Evolutionary conservation across 2,329 filamentous ascomycete species (phyloP), one percentile per base, ranked within the genome.

Genomic region (Paracorniculantispora psalliotae): DNA sequence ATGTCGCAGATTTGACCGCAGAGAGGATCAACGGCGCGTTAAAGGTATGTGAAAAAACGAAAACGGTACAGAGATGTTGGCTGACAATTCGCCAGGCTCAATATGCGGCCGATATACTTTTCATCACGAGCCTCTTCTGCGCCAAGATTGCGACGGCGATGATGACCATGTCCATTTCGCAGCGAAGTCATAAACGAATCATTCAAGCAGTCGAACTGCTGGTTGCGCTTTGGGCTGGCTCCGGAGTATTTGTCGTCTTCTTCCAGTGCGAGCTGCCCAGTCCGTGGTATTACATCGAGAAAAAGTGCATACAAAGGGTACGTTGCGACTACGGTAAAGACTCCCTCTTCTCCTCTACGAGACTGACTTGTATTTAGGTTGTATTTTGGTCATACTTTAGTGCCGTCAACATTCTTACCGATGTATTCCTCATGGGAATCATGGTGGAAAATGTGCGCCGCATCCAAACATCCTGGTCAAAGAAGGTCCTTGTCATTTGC

Each of bases 111-210:
- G 67, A 69, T 25, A 48, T 63, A 0, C 57, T 70, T 47, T 61
- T 69, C 43, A 66, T 70, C 15, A 60, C 61, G 1, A 67, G 67
- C 0, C n/a, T 69, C 0, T 51, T 67, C 1, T 67, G 60, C 37
- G 66, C 66, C 47, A 70, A 70, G 50, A 33, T 70, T 2, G 68
- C 68, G 1, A 64, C 64, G 3, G 63, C 65, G 17, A 67, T 69
- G 63, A 64, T 64, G 23, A 61, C 69, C 0, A 59, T 61, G 4
- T 64, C 67, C 1, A 66, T 70, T 55, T 64, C 62, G 13, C 67
- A 59, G 7, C 63, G 63, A 13, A 64, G 48, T 7, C 67, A 69
- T 5, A 64, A 60, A 54, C 62, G 59, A 55, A 46, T 66, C 25
- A 64, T 69, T 17, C 49, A 61, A 12, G 55, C 5, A 0, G 64